These are phyloP conservation scores for Zygnema circumcarinatum DNA, from an alignment of 139 green algal species.

Conservation along the genomic window DNA sequence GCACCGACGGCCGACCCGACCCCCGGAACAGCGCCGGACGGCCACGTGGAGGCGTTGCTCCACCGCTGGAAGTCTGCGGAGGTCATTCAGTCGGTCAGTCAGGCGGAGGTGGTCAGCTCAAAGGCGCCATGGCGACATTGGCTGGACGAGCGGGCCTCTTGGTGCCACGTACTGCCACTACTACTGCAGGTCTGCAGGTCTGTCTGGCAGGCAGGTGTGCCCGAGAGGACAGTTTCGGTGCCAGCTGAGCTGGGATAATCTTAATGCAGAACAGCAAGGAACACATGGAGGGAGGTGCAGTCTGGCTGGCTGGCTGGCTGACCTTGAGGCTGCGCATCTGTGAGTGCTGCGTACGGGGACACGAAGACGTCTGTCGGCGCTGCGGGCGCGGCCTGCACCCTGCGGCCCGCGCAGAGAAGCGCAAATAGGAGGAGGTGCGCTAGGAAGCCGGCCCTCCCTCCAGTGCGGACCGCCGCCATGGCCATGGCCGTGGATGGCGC, in stretches of 20 bases:
- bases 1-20: background rate
- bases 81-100: no score
- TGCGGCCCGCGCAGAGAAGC: no score
- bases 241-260: background rate
- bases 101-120: no score
- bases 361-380: background rate
- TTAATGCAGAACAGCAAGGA: background rate
- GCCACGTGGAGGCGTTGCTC: constrained; percentile 33
- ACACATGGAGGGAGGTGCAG: background rate
- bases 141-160: no score
- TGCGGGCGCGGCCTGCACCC: background rate
- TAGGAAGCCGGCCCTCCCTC: no score
- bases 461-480: no score
- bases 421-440: no score
- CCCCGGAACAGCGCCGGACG: constrained; percentile 1
- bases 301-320: background rate
- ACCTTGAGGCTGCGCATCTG: background rate
- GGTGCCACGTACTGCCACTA: no score
- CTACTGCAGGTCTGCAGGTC: no score
- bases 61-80: constrained; percentile 20
- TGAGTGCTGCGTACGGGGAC: background rate
- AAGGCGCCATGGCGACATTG: no score
- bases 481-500: no score
- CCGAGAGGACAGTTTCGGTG: background rate
- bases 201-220: background rate